Conservation (phyloP, 192 early-diverging fungal genomes). For the Rhizophagus prolifer region DNA sequence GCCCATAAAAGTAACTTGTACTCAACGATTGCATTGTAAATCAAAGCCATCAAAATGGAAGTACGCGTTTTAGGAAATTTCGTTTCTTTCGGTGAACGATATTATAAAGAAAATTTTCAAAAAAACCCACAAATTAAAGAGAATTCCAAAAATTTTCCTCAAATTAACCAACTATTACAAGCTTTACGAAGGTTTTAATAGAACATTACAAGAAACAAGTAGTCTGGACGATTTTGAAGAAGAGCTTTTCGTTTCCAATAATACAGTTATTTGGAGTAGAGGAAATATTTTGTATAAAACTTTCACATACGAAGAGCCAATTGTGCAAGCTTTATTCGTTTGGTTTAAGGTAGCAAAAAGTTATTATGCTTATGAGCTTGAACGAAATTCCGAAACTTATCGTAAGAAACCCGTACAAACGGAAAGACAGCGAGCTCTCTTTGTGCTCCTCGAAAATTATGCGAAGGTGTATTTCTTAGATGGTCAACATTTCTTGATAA, state of each 20-base stretch:
- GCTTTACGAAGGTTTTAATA: not conserved
- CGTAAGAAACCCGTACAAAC: not conserved
- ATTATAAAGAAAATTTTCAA: not conserved
- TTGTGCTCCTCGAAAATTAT: slow-evolving; percentile 36
- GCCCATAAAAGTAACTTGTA: not conserved
- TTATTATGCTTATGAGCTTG: slow-evolving; percentile 18
- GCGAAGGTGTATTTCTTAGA: slow-evolving; percentile 38
- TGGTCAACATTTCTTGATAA: slow-evolving; percentile 37
- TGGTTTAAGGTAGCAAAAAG: slow-evolving; percentile 39
- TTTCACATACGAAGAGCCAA: slow-evolving; percentile 35
- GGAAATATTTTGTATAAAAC: slow-evolving; percentile 38
- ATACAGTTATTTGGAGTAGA: slow-evolving; percentile 41
- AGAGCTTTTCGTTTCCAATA: slow-evolving; percentile 34
- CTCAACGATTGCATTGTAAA: not conserved
- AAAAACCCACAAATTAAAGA: not conserved
- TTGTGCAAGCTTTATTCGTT: slow-evolving; percentile 42
- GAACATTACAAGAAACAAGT: not conserved
- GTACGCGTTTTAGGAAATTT: slow-evolving; percentile 29
- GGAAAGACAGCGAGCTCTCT: slow-evolving; percentile 35
- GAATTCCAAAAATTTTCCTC: not conserved
- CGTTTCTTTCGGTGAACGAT: slow-evolving; percentile 17
- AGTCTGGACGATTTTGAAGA: slow-evolving; percentile 34
- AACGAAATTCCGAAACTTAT: not conserved
- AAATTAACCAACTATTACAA: not conserved
- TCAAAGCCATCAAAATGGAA: slow-evolving; percentile 19